These are phyloP conservation scores for Guillardia theta DNA, from an alignment of 78 protist species.

Conservation along the genomic window DNA sequence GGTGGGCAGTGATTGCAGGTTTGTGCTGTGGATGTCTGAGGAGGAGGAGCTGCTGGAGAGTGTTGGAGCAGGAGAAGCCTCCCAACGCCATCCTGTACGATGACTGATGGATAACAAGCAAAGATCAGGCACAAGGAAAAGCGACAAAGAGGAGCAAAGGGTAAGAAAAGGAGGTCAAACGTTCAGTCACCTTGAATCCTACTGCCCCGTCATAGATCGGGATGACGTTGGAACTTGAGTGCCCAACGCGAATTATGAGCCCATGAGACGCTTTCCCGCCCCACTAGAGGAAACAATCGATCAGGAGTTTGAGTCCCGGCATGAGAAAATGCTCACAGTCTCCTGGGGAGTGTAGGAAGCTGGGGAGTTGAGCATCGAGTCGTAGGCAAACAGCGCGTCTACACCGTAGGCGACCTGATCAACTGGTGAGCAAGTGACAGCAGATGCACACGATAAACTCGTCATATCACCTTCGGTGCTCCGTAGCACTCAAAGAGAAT, in stretches of 20 bases:
- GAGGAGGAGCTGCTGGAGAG: constrained; percentile 23
- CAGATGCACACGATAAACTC: neutral
- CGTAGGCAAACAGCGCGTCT: constrained; percentile 35
- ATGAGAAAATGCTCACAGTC: neutral
- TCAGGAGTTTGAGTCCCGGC: neutral
- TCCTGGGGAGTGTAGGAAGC: neutral
- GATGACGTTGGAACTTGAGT: neutral
- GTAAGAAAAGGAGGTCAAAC: no score
- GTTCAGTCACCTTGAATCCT: no score
- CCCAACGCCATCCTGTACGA: neutral
- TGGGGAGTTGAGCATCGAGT: neutral
- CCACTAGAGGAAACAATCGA: no score
- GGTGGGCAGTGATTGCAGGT: neutral
- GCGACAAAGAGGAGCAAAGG: no score
- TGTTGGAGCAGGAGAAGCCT: neutral
- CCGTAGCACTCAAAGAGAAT: constrained; percentile 3
- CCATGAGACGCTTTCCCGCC: neutral
- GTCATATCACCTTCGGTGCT: neutral
- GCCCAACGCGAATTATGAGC: neutral
- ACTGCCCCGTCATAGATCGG: neutral
- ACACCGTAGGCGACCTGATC: neutral
- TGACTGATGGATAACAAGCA: no score
- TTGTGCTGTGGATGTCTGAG: constrained; percentile 9
- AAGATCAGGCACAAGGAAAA: no score
- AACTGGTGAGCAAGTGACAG: neutral